phyloP scores from a whole-genome alignment of 768 basidiomycete genomes.

The Epithele typhae region DNA sequence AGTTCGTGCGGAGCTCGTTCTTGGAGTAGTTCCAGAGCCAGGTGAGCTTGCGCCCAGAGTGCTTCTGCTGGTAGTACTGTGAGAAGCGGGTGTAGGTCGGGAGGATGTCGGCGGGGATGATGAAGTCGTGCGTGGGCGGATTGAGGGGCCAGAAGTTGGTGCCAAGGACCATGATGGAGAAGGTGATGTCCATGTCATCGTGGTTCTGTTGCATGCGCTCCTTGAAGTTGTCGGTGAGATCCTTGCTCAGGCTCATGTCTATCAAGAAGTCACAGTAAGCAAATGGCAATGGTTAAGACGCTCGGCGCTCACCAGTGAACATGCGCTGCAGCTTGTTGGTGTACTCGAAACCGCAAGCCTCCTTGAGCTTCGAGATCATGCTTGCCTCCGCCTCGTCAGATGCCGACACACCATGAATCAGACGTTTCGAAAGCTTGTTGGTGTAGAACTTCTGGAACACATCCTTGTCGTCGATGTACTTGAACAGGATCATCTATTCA shows the following conservation, averaged over 20 bases:
- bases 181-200: slow-evolving; percentile 84
- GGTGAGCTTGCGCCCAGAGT: slow-evolving; percentile 90
- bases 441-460: slow-evolving; percentile 98
- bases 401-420: slow-evolving; percentile 86
- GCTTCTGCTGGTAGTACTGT: slow-evolving; percentile 90
- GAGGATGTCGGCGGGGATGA: slow-evolving; percentile 82
- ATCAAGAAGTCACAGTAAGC: slow-evolving; percentile 6
- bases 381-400: slow-evolving; percentile 96
- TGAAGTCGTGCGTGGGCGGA: slow-evolving; percentile 79
- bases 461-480: slow-evolving; percentile 98
- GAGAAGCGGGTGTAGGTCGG: slow-evolving; percentile 89
- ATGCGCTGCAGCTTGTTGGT: slow-evolving; percentile 94
- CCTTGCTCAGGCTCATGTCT: slow-evolving; percentile 96
- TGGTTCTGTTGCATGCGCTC: slow-evolving; percentile 86
- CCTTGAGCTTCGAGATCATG: slow-evolving; percentile 98
- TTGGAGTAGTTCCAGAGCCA: slow-evolving; percentile 99
- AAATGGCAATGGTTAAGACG: neutral
- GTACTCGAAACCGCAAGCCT: slow-evolving; percentile 95
- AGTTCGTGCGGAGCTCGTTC: slow-evolving; percentile 92
- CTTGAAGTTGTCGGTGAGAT: slow-evolving; percentile 93
- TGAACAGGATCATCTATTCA: slow-evolving; percentile 90
- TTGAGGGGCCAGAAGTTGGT: slow-evolving; percentile 95
- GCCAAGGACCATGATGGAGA: slow-evolving; percentile 89
- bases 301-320: slow-evolving; percentile 71
- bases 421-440: slow-evolving; percentile 87